Evolutionary conservation across 1,284 basidiomycete genomes (phyloP).

Genomic region (Ganoderma boninense): DNA sequence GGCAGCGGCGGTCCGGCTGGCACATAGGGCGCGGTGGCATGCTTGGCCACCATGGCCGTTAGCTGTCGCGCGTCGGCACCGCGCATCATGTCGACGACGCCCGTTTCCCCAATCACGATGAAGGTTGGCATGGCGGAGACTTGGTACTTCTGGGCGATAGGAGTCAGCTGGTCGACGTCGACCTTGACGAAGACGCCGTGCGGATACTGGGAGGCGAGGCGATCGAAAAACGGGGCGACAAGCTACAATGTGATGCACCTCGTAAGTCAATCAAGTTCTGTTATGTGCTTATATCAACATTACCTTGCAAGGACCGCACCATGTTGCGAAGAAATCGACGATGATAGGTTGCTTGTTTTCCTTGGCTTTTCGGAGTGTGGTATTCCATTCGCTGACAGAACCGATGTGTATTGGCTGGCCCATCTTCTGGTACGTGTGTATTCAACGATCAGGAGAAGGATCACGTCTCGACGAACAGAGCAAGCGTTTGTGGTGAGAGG

Average conservation of each 20-base stretch:
- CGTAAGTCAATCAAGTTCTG: background rate
- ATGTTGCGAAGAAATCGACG: conserved; percentile 24
- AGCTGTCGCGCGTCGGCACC: conserved; percentile 17
- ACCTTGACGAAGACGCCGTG: conserved; percentile 22
- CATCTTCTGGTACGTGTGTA: conserved; percentile 3
- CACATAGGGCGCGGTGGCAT: background rate
- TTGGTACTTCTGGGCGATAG: conserved; percentile 21
- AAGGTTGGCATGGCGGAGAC: conserved; percentile 22
- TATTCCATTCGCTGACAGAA: conserved; percentile 23
- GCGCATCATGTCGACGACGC: conserved; percentile 12
- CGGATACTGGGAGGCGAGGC: conserved; percentile 12
- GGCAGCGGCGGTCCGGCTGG: conserved; percentile 3
- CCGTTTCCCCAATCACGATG: conserved; percentile 13
- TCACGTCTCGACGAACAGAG: background rate
- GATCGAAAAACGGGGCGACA: conserved; percentile 16
- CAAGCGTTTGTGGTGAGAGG: background rate
- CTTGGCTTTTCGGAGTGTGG: conserved; percentile 19
- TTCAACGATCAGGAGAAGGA: background rate
- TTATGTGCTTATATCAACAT: conserved; percentile 21
- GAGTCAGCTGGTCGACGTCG: conserved; percentile 14
- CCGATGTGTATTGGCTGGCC: conserved; percentile 8
- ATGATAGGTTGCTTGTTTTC: conserved; percentile 16
- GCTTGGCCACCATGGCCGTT: conserved; percentile 15
- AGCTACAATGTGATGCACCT: background rate
- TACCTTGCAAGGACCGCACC: conserved; percentile 21